phyloP scores from a whole-genome alignment of 1,284 basidiomycete genomes.

The Trichosporon ovoides region DNA sequence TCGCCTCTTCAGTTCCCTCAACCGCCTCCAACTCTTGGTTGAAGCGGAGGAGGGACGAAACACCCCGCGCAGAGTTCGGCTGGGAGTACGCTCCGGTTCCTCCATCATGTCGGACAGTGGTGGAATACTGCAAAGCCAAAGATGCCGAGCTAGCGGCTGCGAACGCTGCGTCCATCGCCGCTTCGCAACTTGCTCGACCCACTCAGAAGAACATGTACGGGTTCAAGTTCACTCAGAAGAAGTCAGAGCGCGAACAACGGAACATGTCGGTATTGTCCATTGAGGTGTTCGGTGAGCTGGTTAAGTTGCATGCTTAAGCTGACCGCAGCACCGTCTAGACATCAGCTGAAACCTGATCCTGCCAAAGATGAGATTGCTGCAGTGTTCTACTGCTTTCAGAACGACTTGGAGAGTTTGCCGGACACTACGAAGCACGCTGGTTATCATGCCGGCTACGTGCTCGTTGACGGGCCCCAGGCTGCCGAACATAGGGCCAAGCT shows the following conservation, averaged over 20 bases:
- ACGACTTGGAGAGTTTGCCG: constrained; percentile 53
- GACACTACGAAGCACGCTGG: constrained; percentile 46
- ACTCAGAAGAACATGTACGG: constrained; percentile 70
- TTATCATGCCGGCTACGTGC: constrained; percentile 59
- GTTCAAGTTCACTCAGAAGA: constrained; percentile 57
- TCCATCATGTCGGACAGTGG: constrained; percentile 52
- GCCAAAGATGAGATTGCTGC: constrained; percentile 64
- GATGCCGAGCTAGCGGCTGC: constrained; percentile 20
- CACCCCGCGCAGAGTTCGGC: constrained; percentile 44
- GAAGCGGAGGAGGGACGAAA: constrained; percentile 20
- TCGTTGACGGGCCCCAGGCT: constrained; percentile 49
- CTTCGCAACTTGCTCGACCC: constrained; percentile 63
- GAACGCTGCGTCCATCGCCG: not conserved
- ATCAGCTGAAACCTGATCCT: constrained; percentile 63
- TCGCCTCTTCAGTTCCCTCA: constrained; percentile 16
- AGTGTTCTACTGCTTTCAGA: constrained; percentile 64
- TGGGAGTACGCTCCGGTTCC: constrained; percentile 74
- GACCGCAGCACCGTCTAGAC: constrained; percentile 39
- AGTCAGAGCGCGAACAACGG: constrained; percentile 58
- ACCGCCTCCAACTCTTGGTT: constrained; percentile 29
- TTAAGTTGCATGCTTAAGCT: not conserved
- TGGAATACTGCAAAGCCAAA: constrained; percentile 54
- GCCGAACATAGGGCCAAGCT: constrained; percentile 23
- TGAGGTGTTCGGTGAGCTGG: constrained; percentile 69
- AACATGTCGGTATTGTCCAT: constrained; percentile 75